Base-by-base conservation (phyloP, 1,139 yeast genomes). In the Diutina rugosa region DNA sequence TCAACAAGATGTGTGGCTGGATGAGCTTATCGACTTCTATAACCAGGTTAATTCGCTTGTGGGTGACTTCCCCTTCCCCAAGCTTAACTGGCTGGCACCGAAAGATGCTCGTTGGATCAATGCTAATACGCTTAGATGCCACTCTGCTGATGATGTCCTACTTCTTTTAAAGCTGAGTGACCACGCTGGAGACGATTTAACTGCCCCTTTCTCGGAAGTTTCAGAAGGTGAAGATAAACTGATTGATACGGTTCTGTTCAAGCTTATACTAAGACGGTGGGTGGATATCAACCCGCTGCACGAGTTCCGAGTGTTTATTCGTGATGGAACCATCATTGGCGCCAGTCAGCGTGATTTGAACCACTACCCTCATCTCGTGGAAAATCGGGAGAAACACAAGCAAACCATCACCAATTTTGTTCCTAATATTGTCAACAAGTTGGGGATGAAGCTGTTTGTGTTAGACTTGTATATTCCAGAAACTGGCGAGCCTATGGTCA, bases 31-130 rank as follows among this genome's bases (percentile, higher is more conserved):
- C 4, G 26, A 49, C 32, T 49, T 49, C 45, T 32, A 49, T 16
- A n/a, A 18, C 41, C 26, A 32, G 14, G 18, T 49, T 6, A 18
- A 49, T 16, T 44, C 16, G 44, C 18, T 18, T 8, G 44, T 49
- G 8, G 41, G n/a, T 4, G 53, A 49, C 14, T 49, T 30, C 28
- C 53, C 41, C 14, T 49, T 49, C 12, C 44, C 98, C 1, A 93
- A 93, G 65, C 73, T 93, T 62, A 93, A 93, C 72, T 93, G 99
- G 99, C 89, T 97, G 0, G 87, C 97, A 1, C 99, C 99, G 1
- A 86, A 85, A 64, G 99, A 93, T 69, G 90, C 98, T 7, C 79
- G 83, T 0, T 93, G 99, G 99, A 91, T 93, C 41, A 79, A 95
- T 1, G 85, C 87, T 46, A 87, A 88, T 63, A 78, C 88, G 4